Percentiles rank a stretch among this genome's conserved stretches.
These are phyloP conservation scores for Hermanozyma aechmeae DNA, from an alignment of 805 yeast genomes.

Conservation along the genomic window DNA sequence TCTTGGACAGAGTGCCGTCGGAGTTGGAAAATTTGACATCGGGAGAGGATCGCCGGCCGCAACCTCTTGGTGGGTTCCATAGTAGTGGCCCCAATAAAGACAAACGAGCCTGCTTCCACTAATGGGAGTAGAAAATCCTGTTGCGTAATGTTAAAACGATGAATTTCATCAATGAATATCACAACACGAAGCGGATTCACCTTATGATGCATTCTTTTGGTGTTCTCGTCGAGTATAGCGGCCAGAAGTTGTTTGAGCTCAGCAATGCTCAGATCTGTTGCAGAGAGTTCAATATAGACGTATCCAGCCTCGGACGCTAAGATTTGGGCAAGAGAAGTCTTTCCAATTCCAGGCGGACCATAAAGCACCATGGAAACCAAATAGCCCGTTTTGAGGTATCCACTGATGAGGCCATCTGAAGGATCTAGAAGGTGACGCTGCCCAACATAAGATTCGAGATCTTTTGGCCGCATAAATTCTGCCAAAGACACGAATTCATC, in stretches of 20 bases:
- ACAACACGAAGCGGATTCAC: conserved; percentile 22
- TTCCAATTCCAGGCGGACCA: conserved; percentile 97
- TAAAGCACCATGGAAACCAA: conserved; percentile 82
- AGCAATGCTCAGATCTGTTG: conserved; percentile 59
- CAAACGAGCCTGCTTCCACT: conserved; percentile 75
- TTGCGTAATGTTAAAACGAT: conserved; percentile 75
- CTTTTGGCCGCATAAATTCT: conserved; percentile 73
- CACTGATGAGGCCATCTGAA: conserved; percentile 48
- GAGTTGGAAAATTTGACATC: conserved; percentile 75
- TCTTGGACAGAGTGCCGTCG: conserved; percentile 43
- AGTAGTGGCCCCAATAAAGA: conserved; percentile 92
- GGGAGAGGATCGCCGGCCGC: conserved; percentile 70
- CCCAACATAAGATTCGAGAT: conserved; percentile 68
- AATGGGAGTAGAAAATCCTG: conserved; percentile 82
- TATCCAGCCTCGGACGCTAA: conserved; percentile 46
- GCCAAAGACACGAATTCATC: conserved; percentile 71
- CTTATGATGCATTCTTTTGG: conserved; percentile 23
- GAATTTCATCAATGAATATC: conserved; percentile 88
- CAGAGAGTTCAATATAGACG: conserved; percentile 73
- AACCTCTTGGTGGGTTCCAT: conserved; percentile 62
- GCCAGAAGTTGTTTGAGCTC: conserved; percentile 57
- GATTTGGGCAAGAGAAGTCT: conserved; percentile 72
- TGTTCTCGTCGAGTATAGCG: conserved; percentile 37
- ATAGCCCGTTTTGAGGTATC: conserved; percentile 52
- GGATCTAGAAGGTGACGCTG: conserved; percentile 68